Conservation (phyloP, 257 asterid genomes). For the Solanum tarapatanum region DNA sequence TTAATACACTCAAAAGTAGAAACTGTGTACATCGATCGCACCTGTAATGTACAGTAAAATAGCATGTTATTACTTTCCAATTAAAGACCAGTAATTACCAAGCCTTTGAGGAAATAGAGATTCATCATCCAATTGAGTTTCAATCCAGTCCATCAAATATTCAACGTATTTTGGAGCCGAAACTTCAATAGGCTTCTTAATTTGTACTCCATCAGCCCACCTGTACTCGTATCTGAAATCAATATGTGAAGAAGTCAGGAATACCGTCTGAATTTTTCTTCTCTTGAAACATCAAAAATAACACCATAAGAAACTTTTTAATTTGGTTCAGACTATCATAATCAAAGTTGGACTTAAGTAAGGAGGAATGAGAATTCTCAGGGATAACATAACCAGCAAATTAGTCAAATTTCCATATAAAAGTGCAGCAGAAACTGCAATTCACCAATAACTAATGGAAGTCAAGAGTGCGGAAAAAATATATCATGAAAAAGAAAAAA, state of each 20-base stretch:
- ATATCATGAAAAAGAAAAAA: not conserved
- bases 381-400: not conserved
- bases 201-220: constrained; percentile 91
- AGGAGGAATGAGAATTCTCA: not conserved
- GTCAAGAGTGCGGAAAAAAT: not conserved
- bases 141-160: constrained; percentile 93
- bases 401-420: not conserved
- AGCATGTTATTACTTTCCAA: not conserved
- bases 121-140: constrained; percentile 74
- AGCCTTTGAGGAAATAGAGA: constrained; percentile 82
- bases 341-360: not conserved
- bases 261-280: not conserved
- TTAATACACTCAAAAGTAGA: not conserved
- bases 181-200: constrained; percentile 86
- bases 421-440: not conserved
- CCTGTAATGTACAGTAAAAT: not conserved
- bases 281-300: not conserved
- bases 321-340: not conserved
- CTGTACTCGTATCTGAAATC: constrained; percentile 67
- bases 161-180: constrained; percentile 93
- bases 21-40: not conserved
- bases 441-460: not conserved
- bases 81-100: constrained; percentile 27
- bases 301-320: not conserved
- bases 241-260: not conserved